Base-by-base conservation (phyloP, 805 yeast species). In the Pichia thaimueangensis region DNA sequence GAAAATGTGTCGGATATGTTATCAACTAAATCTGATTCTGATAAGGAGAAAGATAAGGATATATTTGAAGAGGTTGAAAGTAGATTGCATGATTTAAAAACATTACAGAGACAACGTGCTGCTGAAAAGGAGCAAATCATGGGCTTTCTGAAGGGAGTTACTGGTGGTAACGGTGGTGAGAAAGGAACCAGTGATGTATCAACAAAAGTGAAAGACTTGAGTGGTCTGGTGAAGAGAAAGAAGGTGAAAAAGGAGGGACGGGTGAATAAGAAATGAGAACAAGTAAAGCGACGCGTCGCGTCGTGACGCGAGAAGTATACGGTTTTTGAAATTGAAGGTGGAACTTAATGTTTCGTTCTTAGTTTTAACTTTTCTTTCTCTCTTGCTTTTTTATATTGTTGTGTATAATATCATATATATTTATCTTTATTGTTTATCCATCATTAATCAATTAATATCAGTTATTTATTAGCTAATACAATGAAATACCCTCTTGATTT, bases 51-150 rank as follows among this genome's bases (percentile, higher is more conserved):
- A 13, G 73, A 70, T 29, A 48, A 56, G 7, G 80, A 70, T 22
- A 56, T 80, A 40, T 56, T 82, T 11, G 66, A 65, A 37, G 86
- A 81, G 45, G 67, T 83, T 55, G 62, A 73, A 43, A 73, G 71
- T 24, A 71, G 84, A 50, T 63, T 74, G 34, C 67, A 66, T 2
- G 88, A 81, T 31, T 66, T 81, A 63, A 63, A 50, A 78, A 73
- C 41, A 78, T 80, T 10, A 65, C 63, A 33, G 34, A 13, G 12
- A 15, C 33, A 34, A 13, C 34, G 32, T 4, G 20, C 15, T 1
- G 35, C 22, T 5, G 43, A 40, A n/a, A 29, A 71, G 49, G 65
- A 67, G 39, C 76, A 78, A 52, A 73, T 78, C 53, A 60, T 71
- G 50, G 71, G 70, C 43, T 69, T 80, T 37, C 61, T 78, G 52